These are phyloP conservation scores for Neoboletus subvelutipes DNA, from an alignment of 768 basidiomycete genomes.

Conservation along the genomic window DNA sequence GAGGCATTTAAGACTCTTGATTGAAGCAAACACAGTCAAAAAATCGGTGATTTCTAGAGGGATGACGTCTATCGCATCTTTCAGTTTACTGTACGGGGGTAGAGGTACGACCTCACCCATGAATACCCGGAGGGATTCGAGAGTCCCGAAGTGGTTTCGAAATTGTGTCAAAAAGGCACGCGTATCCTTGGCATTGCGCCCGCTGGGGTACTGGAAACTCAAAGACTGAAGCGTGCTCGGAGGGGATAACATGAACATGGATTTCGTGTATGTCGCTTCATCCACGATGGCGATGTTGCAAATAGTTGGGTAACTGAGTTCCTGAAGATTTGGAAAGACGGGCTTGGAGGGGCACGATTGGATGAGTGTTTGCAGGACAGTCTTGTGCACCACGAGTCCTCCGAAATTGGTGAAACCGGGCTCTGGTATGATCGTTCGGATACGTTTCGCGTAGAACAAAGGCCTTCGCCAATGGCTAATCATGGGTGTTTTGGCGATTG, in stretches of 20 bases:
- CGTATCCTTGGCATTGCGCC: conserved; percentile 16
- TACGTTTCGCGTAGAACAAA: conserved; percentile 19
- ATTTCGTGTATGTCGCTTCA: conserved; percentile 10
- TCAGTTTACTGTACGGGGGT: not conserved
- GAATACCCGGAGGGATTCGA: conserved; percentile 17
- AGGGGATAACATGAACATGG: conserved; percentile 11
- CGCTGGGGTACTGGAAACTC: conserved; percentile 17
- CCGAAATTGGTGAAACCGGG: conserved; percentile 1
- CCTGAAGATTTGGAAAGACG: conserved; percentile 24
- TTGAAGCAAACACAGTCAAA: conserved; percentile 10
- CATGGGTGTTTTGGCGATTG: conserved; percentile 12
- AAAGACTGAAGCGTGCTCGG: conserved; percentile 5
- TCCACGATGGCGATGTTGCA: conserved; percentile 22
- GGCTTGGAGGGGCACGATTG: conserved; percentile 22
- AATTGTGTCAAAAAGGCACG: conserved; percentile 13
- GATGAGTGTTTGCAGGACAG: conserved; percentile 17
- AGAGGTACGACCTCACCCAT: conserved; percentile 10
- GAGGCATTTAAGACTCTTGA: conserved; percentile 16
- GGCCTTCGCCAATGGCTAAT: conserved; percentile 20
- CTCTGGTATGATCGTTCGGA: conserved; percentile 15
- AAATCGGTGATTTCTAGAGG: conserved; percentile 18
- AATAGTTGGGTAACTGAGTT: conserved; percentile 14
- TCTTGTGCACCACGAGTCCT: conserved; percentile 15
- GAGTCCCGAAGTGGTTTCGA: conserved; percentile 9
- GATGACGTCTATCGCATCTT: conserved; percentile 2